Conservation (phyloP, 352 stramenopile genomes). For the Globisporangium rhizosaccharum region DNA sequence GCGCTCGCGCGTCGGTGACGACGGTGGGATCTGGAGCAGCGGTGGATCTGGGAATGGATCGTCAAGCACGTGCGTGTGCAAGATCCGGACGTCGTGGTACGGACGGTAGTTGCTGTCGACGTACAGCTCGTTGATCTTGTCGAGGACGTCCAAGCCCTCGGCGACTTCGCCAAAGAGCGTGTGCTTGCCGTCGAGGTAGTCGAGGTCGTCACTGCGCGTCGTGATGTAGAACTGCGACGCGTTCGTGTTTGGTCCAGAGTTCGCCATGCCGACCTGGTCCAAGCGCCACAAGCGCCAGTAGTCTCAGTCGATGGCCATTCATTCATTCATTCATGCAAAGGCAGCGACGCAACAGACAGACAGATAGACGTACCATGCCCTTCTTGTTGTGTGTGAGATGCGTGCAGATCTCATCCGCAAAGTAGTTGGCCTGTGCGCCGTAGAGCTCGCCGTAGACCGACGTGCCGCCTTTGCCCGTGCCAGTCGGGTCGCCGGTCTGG, state of each 20-base stretch:
- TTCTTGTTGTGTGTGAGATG: slow-evolving; percentile 49
- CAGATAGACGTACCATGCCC: slow-evolving; percentile 22
- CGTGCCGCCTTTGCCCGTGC: slow-evolving; percentile 91
- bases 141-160: slow-evolving; percentile 93
- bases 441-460: slow-evolving; percentile 95
- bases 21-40: slow-evolving; percentile 63
- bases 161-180: slow-evolving; percentile 91
- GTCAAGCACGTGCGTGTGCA: slow-evolving; percentile 87
- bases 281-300: not conserved
- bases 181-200: slow-evolving; percentile 89
- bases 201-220: slow-evolving; percentile 82
- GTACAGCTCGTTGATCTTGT: slow-evolving; percentile 93
- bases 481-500: slow-evolving; percentile 87
- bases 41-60: slow-evolving; percentile 79
- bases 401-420: slow-evolving; percentile 68
- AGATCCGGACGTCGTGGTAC: slow-evolving; percentile 96
- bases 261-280: slow-evolving; percentile 77
- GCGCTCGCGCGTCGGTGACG: slow-evolving; percentile 84
- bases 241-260: slow-evolving; percentile 67
- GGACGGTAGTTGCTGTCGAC: slow-evolving; percentile 94
- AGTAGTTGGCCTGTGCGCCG: slow-evolving; percentile 60
- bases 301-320: not conserved
- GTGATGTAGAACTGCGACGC: slow-evolving; percentile 98
- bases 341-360: no score
- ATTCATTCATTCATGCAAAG: not conserved